Conservation (phyloP, 441 rosid species). For the Pelargonium cotyledonis region DNA sequence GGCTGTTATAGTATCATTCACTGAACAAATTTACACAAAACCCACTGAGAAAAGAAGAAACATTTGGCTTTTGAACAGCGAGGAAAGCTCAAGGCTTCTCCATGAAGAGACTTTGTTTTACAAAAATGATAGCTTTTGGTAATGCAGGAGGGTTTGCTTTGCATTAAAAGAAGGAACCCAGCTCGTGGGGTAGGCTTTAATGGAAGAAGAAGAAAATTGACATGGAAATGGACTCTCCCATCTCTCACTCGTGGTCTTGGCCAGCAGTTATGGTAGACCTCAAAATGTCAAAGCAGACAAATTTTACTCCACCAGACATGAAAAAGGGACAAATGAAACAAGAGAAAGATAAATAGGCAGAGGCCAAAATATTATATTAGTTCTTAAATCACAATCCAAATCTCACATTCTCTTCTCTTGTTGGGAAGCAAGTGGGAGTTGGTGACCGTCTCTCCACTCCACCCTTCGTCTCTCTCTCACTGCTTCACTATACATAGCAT, state of each 20-base stretch:
- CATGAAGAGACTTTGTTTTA: not conserved
- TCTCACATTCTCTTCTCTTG: conserved; percentile 37
- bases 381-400: conserved; percentile 8
- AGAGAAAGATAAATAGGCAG: conserved; percentile 24
- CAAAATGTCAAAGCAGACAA: conserved; percentile 18
- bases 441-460: conserved; percentile 41
- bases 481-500: not conserved
- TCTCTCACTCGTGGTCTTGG: too few relatives aligned
- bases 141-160: too few relatives aligned
- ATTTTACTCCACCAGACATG: not conserved
- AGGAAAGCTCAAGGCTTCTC: not conserved
- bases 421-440: conserved; percentile 63
- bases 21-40: not conserved
- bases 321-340: not conserved
- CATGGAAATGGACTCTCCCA: too few relatives aligned
- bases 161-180: not conserved
- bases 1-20: too few relatives aligned
- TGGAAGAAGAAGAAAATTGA: not conserved
- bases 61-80: not conserved
- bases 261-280: too few relatives aligned
- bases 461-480: conserved; percentile 12
- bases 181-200: not conserved
- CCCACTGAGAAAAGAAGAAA: not conserved
- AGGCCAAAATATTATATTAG: conserved; percentile 13
- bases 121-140: not conserved